Evolutionary conservation across 768 basidiomycete species (phyloP).

Genomic region (Pholiota microspora): DNA sequence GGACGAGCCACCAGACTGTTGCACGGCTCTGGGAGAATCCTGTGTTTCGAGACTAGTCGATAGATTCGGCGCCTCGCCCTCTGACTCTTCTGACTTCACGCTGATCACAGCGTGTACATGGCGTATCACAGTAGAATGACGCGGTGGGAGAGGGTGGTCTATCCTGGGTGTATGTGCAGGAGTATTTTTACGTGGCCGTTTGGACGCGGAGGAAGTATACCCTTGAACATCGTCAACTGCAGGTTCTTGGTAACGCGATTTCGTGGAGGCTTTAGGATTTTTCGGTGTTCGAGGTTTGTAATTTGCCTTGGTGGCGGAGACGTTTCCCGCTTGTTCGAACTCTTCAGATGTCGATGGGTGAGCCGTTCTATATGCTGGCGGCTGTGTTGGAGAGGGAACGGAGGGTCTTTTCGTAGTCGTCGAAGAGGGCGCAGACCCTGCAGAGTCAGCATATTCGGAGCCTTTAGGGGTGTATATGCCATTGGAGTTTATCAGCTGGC

Average conservation of each 20-base stretch:
- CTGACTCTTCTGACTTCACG: conserved; percentile 59
- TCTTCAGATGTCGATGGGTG: conserved; percentile 24
- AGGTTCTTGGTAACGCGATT: not conserved
- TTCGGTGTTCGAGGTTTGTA: not conserved
- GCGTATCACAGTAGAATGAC: conserved; percentile 45
- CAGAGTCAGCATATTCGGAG: not conserved
- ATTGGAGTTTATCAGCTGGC: not conserved
- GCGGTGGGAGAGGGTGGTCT: conserved; percentile 5
- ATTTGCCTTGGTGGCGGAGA: not conserved
- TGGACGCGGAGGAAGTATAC: not conserved
- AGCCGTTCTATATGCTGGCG: conserved; percentile 27
- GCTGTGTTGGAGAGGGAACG: conserved; percentile 28
- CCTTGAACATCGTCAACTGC: not conserved
- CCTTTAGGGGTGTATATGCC: conserved; percentile 1
- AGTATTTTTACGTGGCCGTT: conserved; percentile 12
- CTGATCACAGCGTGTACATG: conserved; percentile 65
- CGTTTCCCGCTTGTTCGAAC: conserved; percentile 2
- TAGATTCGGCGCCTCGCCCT: conserved; percentile 31
- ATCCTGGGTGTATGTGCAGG: conserved; percentile 10
- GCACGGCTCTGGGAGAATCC: too few relatives aligned
- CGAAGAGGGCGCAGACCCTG: conserved; percentile 22
- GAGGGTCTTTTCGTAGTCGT: conserved; percentile 26
- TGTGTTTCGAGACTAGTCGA: too few relatives aligned
- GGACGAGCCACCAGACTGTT: not conserved
- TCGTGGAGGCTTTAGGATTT: not conserved